Base-by-base conservation (phyloP, 148 eudicot species). In the Amaranthus cruentus region DNA sequence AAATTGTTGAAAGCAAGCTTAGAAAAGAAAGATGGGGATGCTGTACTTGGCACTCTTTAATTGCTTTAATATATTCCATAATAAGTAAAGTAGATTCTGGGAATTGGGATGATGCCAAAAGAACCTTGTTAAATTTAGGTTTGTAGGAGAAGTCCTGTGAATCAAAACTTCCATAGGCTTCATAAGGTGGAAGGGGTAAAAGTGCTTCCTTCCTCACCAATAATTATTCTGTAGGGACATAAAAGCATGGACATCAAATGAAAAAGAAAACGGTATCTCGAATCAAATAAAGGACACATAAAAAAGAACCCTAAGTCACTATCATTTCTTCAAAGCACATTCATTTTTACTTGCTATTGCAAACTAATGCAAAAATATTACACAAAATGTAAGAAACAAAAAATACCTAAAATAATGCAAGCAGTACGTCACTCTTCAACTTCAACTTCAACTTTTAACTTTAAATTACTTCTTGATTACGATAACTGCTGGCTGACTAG, bases 201-300 rank as follows among this genome's bases (percentile, higher is more conserved):
- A 83, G 68, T 75, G 64, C n/a, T 46, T 76, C 71, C 52, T 64
- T 74, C 79, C 79, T 81, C 79, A 83, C 78, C 86, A 89, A 89
- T 87, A 87, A 83, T 84, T 85, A 87, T 91, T 84, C 86, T 76
- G 66, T 73, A 77, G 90, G 96, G 86, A 73, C 85, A 81, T 79
- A 85, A 81, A 88, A 81, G 80, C 74, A 76, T 69, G 47, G n/a
- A 77, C 68, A 75, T 71, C 54, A 72, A 77, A 75, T 77, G 74
- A 73, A 70, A 78, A 28, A 84, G 75, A 80, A 84, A 72, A 80
- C 87, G 89, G 89, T 80, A 85, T 85, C 75, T 76, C 76, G 89
- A 85, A 88, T 90, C 83, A 76, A 58, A 81, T 80, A 82, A 28
- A 28, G 57, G 70, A 65, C 47, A 76, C 75, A 77, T 76, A 76